A percentile compares a stretch with the other conserved stretches of the same genome.
These are phyloP conservation scores for Oropetium thomaeum DNA, from an alignment of 176 grass and related monocot species.

Conservation along the genomic window DNA sequence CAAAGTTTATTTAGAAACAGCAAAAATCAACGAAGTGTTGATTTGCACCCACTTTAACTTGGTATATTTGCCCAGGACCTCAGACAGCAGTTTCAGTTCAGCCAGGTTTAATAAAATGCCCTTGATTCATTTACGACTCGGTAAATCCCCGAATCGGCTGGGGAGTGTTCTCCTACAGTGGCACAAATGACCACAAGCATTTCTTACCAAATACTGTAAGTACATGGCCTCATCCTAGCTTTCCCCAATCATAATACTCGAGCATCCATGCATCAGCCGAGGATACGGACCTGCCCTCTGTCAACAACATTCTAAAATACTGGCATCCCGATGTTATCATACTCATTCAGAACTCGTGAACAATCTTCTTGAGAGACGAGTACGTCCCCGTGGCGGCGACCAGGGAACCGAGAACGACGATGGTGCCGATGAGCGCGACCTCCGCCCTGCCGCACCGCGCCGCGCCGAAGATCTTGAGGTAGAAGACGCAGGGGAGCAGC, in stretches of 20 bases:
- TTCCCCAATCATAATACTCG: no score
- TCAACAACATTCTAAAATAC: neutral
- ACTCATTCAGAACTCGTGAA: conserved; percentile 45
- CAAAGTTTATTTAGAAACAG: neutral
- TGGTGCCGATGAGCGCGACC: conserved; percentile 35
- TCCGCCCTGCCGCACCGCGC: conserved; percentile 38
- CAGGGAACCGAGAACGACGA: conserved; percentile 51
- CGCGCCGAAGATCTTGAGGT: conserved; percentile 62
- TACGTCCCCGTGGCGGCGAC: conserved; percentile 53
- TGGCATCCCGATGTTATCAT: neutral
- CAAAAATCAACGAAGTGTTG: no score
- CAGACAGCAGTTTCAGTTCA: neutral
- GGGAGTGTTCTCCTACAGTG: neutral
- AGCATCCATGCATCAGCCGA: neutral
- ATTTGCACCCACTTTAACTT: no score
- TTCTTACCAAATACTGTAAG: neutral
- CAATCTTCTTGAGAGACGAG: conserved; percentile 62
- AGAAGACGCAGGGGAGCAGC: conserved; percentile 74
- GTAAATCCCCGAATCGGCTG: neutral
- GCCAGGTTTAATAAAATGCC: neutral
- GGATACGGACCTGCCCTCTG: neutral
- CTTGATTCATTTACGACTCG: neutral
- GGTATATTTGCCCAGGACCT: neutral
- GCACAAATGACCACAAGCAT: neutral
- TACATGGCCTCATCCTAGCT: neutral